A percentile compares a stretch with the other conserved stretches of the same genome.
phyloP scores from a whole-genome alignment of 495 filamentous ascomycete species.

The Thermothielavioides terrestris region DNA sequence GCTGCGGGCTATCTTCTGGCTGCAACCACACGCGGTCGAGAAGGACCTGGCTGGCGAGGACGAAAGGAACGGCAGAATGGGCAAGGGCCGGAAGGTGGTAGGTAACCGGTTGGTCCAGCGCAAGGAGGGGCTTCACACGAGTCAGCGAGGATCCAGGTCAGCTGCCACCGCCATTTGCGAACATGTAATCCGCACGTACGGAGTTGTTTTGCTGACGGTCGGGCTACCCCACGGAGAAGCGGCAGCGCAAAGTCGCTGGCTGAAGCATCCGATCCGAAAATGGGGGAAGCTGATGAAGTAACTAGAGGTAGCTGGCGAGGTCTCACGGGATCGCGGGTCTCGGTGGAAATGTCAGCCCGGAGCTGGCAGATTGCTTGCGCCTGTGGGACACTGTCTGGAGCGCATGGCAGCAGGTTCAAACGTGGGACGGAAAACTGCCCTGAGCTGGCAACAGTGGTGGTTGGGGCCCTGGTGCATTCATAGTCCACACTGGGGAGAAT shows the following conservation, averaged over 20 bases:
- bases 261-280: background rate
- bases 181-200: too few relatives aligned
- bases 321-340: background rate
- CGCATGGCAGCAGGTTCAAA: constrained; percentile 4
- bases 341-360: background rate
- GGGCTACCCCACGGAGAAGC: too few relatives aligned
- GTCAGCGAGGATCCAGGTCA: background rate
- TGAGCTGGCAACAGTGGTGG: background rate
- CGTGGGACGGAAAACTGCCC: background rate
- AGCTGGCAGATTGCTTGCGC: background rate
- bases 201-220: too few relatives aligned
- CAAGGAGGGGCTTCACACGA: background rate
- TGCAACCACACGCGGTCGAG: too few relatives aligned
- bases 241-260: background rate
- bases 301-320: too few relatives aligned
- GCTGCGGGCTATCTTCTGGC: too few relatives aligned
- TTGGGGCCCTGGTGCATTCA: constrained; percentile 1
- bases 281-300: too few relatives aligned
- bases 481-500: background rate
- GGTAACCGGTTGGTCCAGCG: too few relatives aligned
- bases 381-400: background rate
- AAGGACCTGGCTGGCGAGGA: too few relatives aligned
- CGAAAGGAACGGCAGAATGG: background rate
- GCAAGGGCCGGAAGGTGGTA: background rate
- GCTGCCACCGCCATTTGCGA: background rate